Percentiles rank a stretch among this genome's conserved stretches.
Evolutionary conservation across 164 flowering plant species (phyloP).

Genomic region (Liriodendron chinense): DNA sequence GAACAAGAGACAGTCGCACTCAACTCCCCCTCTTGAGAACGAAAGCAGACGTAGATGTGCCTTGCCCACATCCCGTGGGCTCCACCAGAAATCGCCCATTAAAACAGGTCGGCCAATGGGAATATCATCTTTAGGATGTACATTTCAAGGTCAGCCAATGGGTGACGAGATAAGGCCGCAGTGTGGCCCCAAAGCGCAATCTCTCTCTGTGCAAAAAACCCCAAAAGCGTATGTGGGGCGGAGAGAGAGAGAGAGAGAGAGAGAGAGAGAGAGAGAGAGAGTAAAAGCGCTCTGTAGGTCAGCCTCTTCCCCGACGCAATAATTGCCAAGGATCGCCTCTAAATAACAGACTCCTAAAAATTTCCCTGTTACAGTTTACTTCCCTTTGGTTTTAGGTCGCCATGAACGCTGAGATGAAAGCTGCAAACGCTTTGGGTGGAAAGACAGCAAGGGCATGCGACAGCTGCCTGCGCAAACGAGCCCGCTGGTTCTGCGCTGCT

Average conservation of each 20-base stretch:
- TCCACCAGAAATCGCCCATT: conserved; percentile 47
- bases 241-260: conserved; percentile 14
- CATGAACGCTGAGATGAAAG: conserved; percentile 37
- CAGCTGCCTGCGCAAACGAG: conserved; percentile 58
- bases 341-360: conserved; percentile 3
- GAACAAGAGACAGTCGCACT: background rate
- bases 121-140: conserved; percentile 32
- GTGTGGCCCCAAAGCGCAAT: conserved; percentile 39
- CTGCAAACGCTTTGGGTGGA: conserved; percentile 66
- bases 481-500: conserved; percentile 87
- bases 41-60: background rate
- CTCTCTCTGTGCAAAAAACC: conserved; percentile 4
- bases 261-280: conserved; percentile 14
- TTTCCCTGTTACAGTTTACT: background rate
- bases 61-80: background rate
- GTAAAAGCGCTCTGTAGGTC: conserved; percentile 31
- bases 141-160: conserved; percentile 44
- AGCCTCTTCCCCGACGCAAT: background rate
- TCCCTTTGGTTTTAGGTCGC: too few relatives aligned
- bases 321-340: conserved; percentile 16
- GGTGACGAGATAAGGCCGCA: conserved; percentile 53
- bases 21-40: background rate
- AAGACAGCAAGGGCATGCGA: conserved; percentile 84
- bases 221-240: conserved; percentile 27
- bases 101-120: conserved; percentile 40